These are phyloP conservation scores for Verticillium longisporum DNA, from an alignment of 2,329 filamentous ascomycete genomes.

Conservation along the genomic window DNA sequence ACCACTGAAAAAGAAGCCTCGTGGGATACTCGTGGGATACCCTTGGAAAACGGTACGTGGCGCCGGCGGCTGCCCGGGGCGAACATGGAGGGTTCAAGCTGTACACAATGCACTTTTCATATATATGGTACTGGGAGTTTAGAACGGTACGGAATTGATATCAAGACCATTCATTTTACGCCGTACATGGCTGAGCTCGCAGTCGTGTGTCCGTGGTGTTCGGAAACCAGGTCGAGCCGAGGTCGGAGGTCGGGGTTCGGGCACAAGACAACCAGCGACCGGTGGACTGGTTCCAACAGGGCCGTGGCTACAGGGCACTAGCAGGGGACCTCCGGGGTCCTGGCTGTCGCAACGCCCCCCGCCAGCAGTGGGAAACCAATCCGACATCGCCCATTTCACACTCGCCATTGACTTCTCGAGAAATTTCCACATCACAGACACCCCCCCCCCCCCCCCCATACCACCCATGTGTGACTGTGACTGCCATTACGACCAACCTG, in stretches of 20 bases:
- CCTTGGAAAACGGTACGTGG: too few relatives aligned
- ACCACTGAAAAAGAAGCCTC: constrained; percentile 2
- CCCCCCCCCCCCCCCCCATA: constrained; percentile 4
- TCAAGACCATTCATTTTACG: too few relatives aligned
- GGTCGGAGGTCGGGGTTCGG: background rate
- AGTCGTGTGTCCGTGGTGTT: too few relatives aligned
- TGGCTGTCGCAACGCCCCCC: background rate
- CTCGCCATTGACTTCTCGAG: constrained; percentile 5
- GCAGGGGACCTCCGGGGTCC: background rate
- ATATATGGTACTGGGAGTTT: background rate
- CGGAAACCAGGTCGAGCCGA: background rate
- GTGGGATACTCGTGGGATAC: too few relatives aligned
- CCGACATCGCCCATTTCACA: constrained; percentile 14
- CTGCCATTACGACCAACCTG: constrained; percentile 1
- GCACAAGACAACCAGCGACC: background rate
- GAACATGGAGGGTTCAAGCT: background rate
- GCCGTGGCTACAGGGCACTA: background rate
- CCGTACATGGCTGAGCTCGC: too few relatives aligned
- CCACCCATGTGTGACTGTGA: constrained; percentile 1
- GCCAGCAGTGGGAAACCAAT: constrained; percentile 4
- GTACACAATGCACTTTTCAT: background rate
- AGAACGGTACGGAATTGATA: too few relatives aligned
- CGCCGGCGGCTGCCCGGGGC: background rate
- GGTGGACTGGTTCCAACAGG: background rate
- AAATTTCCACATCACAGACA: constrained; percentile 4